Evolutionary conservation across 495 filamentous ascomycete genomes (phyloP).

Genomic region (Talaromyces adpressus): DNA sequence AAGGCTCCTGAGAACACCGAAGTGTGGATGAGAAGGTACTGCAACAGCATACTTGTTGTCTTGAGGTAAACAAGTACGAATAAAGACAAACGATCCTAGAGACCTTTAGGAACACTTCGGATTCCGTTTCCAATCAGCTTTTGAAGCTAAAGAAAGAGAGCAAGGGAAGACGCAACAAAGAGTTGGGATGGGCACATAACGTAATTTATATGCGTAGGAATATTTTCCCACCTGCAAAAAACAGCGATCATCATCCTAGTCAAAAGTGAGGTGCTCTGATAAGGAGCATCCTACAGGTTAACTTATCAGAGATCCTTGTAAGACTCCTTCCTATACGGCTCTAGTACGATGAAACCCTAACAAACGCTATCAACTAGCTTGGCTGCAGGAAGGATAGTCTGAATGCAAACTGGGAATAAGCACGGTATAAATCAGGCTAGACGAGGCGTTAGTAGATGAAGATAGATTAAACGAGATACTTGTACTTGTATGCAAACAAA

Average conservation of each 20-base stretch:
- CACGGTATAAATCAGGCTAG: background rate
- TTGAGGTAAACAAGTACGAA: background rate
- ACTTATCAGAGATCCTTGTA: background rate
- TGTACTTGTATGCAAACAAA: background rate
- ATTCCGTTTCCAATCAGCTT: background rate
- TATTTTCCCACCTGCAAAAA: background rate
- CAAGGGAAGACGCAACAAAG: background rate
- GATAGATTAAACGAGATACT: background rate
- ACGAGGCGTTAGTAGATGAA: background rate
- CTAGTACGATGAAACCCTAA: background rate
- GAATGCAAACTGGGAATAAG: background rate
- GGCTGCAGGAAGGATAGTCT: background rate
- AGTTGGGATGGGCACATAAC: background rate
- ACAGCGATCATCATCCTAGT: background rate
- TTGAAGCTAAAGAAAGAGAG: background rate
- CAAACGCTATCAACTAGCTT: background rate
- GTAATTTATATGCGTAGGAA: background rate
- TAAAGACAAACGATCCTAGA: background rate
- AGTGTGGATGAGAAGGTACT: background rate
- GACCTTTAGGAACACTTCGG: no score
- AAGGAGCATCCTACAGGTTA: background rate
- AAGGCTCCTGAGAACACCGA: background rate
- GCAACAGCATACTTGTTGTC: background rate
- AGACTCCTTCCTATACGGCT: background rate
- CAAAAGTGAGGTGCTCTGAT: background rate